Conservation (phyloP, 331 rosid genomes). For the Ulmus americana region DNA sequence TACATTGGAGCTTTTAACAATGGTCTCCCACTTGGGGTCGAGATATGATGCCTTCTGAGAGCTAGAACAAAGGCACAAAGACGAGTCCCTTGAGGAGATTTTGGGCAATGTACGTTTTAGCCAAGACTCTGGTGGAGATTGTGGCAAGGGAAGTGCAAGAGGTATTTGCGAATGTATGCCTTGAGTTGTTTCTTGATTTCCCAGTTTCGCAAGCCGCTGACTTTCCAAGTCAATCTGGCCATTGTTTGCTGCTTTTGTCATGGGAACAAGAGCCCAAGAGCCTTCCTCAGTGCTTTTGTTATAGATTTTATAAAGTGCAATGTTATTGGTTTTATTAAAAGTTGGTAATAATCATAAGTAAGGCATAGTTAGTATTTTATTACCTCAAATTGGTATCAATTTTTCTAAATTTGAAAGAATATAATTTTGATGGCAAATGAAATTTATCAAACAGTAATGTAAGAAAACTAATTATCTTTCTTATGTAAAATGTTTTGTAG, state of each 20-base stretch:
- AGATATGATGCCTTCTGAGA: constrained; percentile 20
- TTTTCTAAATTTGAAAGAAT: too few species aligned
- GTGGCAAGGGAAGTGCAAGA: constrained; percentile 56
- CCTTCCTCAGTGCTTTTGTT: constrained; percentile 26
- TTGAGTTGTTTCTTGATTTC: constrained; percentile 23
- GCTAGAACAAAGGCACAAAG: constrained; percentile 27
- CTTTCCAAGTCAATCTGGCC: constrained; percentile 35
- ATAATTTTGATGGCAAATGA: too few species aligned
- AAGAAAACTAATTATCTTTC: too few species aligned
- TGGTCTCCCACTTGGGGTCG: constrained; percentile 45
- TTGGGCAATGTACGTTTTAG: constrained; percentile 64
- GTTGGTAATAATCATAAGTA: too few species aligned
- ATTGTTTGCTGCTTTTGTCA: constrained; percentile 18
- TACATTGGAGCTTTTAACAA: constrained; percentile 42
- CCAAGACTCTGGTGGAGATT: constrained; percentile 97
- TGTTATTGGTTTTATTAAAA: too few species aligned
- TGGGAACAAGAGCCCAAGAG: constrained; percentile 14
- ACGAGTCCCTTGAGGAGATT: constrained; percentile 43
- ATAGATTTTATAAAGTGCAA: too few species aligned
- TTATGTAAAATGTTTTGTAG: too few species aligned
- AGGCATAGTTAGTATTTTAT: too few species aligned
- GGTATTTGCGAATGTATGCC: constrained; percentile 27
- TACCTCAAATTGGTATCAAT: too few species aligned
- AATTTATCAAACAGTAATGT: too few species aligned
- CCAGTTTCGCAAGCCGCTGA: constrained; percentile 12